Conservation (phyloP, 2,329 filamentous ascomycete species). For the Clonostachys rhizophaga region DNA sequence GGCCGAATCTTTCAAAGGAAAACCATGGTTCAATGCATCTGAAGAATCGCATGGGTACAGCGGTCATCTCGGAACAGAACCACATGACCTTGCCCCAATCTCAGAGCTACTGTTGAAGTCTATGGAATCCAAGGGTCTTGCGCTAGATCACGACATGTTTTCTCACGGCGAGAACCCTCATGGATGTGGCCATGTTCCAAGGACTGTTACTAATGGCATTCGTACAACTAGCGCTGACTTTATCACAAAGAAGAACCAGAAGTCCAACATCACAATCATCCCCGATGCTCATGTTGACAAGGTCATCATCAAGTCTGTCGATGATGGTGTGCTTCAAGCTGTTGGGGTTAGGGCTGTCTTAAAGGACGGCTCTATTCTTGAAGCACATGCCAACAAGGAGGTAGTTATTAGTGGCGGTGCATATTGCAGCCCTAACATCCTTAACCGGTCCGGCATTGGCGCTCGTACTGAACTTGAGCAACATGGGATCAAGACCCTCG, state of each 20-base stretch:
- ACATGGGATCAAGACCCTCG: conserved; percentile 30
- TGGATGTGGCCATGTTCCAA: conserved; percentile 49
- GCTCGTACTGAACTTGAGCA: conserved; percentile 33
- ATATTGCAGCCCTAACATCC: conserved; percentile 45
- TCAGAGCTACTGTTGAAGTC: conserved; percentile 49
- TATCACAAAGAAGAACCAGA: conserved; percentile 28
- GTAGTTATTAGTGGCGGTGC: conserved; percentile 38
- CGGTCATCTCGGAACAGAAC: conserved; percentile 50
- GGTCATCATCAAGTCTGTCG: conserved; percentile 35
- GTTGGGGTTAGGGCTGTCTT: conserved; percentile 34
- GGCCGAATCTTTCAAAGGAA: conserved; percentile 53
- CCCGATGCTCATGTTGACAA: conserved; percentile 46
- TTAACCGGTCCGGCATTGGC: conserved; percentile 48
- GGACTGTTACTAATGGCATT: conserved; percentile 46
- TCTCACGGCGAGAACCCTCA: conserved; percentile 41
- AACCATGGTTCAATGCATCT: conserved; percentile 50
- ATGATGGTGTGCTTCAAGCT: conserved; percentile 29
- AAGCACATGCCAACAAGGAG: conserved; percentile 28
- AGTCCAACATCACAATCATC: conserved; percentile 39
- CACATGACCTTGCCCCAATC: conserved; percentile 54
- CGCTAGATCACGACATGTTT: conserved; percentile 56
- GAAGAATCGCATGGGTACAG: conserved; percentile 40
- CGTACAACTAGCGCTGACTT: conserved; percentile 51
- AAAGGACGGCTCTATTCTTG: conserved; percentile 31
- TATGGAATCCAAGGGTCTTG: conserved; percentile 46